A percentile compares a stretch with the other conserved stretches of the same genome.
Evolutionary conservation across 2,329 filamentous ascomycete genomes (phyloP).

Genomic region (Nigrograna mackinnonii): DNA sequence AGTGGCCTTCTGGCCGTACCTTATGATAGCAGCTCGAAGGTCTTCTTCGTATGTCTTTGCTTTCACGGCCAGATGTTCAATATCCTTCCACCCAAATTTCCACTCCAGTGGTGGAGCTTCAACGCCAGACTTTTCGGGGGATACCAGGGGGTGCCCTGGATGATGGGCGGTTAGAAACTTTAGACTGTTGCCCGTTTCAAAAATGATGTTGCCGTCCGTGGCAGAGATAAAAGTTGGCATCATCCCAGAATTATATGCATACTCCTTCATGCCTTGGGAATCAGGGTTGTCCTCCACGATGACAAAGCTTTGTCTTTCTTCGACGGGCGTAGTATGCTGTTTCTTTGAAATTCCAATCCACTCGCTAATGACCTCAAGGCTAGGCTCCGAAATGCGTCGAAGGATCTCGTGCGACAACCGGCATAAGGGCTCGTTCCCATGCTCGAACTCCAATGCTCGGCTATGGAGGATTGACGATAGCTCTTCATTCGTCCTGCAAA

Average conservation of each 20-base stretch:
- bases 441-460: conserved; percentile 56
- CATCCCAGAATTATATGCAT: conserved; percentile 63
- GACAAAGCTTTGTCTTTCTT: conserved; percentile 33
- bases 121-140: conserved; percentile 51
- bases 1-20: conserved; percentile 15
- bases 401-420: conserved; percentile 70
- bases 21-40: conserved; percentile 31
- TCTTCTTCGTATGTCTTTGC: conserved; percentile 58
- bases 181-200: conserved; percentile 78
- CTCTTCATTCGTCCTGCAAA: conserved; percentile 45
- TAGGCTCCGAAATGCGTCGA: conserved; percentile 64
- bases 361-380: conserved; percentile 68
- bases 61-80: conserved; percentile 65
- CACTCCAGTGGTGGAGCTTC: conserved; percentile 65
- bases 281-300: conserved; percentile 26
- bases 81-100: conserved; percentile 73
- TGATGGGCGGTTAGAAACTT: conserved; percentile 73
- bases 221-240: conserved; percentile 73
- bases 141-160: conserved; percentile 69
- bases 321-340: conserved; percentile 25
- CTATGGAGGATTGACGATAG: conserved; percentile 42
- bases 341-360: conserved; percentile 71
- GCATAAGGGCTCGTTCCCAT: conserved; percentile 64
- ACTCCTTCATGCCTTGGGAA: conserved; percentile 51
- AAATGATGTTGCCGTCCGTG: conserved; percentile 73